A percentile compares a stretch with the other conserved stretches of the same genome.
These are phyloP conservation scores for Cladobotryum mycophilum DNA, from an alignment of 2,329 filamentous ascomycete genomes.

Conservation along the genomic window DNA sequence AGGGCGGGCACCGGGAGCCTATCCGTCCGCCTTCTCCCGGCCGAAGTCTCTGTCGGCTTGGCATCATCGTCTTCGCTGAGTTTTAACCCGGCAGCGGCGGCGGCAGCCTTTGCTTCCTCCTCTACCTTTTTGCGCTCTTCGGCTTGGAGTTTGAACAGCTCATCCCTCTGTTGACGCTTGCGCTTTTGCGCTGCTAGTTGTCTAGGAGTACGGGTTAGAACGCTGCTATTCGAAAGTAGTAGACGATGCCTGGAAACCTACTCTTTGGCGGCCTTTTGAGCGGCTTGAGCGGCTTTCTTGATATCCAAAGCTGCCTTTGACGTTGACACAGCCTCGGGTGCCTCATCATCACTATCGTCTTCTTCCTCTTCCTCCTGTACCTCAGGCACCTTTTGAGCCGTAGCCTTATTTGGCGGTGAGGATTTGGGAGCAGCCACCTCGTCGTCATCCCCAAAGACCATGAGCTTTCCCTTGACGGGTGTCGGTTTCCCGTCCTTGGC, in stretches of 20 bases:
- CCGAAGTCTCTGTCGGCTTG: not conserved
- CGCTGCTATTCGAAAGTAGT: not conserved
- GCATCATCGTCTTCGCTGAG: constrained; percentile 13
- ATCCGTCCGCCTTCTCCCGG: constrained; percentile 22
- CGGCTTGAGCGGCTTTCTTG: constrained; percentile 40
- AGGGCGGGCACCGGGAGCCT: constrained; percentile 36
- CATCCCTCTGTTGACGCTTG: constrained; percentile 50
- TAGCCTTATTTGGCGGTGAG: constrained; percentile 4
- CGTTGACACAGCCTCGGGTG: constrained; percentile 54
- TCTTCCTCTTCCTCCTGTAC: constrained; percentile 34
- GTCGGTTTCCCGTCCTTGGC: constrained; percentile 24
- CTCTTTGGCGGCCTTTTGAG: constrained; percentile 46
- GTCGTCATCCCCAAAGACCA: constrained; percentile 31
- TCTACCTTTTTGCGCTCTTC: constrained; percentile 38
- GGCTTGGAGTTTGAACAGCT: constrained; percentile 50
- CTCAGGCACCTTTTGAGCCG: constrained; percentile 14
- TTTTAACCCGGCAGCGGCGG: constrained; percentile 16
- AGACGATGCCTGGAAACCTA: constrained; percentile 26
- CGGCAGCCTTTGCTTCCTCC: constrained; percentile 19
- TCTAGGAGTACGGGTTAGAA: constrained; percentile 24
- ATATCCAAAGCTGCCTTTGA: constrained; percentile 40
- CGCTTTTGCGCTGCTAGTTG: constrained; percentile 45
- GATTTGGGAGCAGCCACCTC: constrained; percentile 17
- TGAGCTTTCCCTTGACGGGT: constrained; percentile 22
- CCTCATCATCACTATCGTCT: constrained; percentile 46